phyloP scores from a whole-genome alignment of 1,284 basidiomycete species.

The Puccinia triticina region DNA sequence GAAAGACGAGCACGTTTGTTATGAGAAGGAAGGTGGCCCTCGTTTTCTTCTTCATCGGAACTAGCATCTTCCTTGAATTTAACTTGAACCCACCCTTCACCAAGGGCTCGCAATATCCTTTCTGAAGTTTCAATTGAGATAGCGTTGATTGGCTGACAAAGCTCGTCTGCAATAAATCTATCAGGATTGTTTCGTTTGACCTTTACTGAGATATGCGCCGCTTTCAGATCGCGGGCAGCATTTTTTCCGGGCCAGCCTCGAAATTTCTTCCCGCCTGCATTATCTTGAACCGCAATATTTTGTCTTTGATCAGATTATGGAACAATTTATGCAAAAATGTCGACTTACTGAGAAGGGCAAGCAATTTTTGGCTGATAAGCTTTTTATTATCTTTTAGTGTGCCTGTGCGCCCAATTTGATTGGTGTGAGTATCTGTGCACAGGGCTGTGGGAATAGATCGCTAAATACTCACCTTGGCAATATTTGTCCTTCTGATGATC shows the following conservation, averaged over 20 bases:
- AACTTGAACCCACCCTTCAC: constrained; percentile 17
- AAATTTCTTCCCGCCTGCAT: not conserved
- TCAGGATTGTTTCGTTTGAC: not conserved
- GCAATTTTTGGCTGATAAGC: not conserved
- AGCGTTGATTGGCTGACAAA: constrained; percentile 14
- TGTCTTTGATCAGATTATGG: not conserved
- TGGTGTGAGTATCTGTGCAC: not conserved
- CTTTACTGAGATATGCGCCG: not conserved
- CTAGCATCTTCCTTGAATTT: not conserved
- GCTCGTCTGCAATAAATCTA: not conserved
- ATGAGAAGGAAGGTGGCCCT: no score
- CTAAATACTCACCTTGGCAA: not conserved
- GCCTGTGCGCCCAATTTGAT: no score
- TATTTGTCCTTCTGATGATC: not conserved
- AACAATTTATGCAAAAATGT: not conserved
- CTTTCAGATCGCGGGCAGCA: not conserved
- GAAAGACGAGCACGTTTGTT: no score
- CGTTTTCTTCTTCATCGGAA: no score
- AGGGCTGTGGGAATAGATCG: not conserved
- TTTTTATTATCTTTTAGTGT: constrained; percentile 3
- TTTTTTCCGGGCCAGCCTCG: constrained; percentile 2
- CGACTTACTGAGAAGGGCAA: not conserved
- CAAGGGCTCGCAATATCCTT: not conserved
- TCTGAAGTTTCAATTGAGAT: not conserved
- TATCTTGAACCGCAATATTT: not conserved